These are phyloP conservation scores for Jackrogersella minutella DNA, from an alignment of 495 filamentous ascomycete species.

Conservation along the genomic window DNA sequence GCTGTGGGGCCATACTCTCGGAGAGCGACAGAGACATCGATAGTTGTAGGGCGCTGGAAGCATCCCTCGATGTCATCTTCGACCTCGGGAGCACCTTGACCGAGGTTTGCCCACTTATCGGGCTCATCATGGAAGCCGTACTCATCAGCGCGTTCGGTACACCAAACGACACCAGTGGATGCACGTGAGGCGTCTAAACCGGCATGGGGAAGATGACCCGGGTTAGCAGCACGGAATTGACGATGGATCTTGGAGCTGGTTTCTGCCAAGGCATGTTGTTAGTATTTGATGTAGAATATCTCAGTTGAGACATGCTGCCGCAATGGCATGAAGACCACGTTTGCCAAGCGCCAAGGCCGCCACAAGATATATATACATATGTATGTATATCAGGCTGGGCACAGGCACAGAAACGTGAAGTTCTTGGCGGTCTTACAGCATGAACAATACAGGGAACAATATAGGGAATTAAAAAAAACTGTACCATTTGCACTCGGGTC, in stretches of 20 bases:
- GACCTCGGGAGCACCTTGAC: constrained; percentile 93
- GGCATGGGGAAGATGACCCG: constrained; percentile 87
- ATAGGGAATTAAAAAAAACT: constrained; percentile 21
- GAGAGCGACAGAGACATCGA: constrained; percentile 77
- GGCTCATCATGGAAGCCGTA: constrained; percentile 85
- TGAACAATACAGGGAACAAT: constrained; percentile 16
- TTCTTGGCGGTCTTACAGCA: constrained; percentile 35
- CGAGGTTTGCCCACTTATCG: constrained; percentile 87
- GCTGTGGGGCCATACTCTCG: constrained; percentile 94
- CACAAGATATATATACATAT: constrained; percentile 27
- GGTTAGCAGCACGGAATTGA: constrained; percentile 85
- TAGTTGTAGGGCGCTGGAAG: constrained; percentile 82
- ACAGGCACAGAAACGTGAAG: constrained; percentile 5
- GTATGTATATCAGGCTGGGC: constrained; percentile 19
- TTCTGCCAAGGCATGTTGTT: constrained; percentile 59
- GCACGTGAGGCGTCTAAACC: constrained; percentile 86
- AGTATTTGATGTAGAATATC: constrained; percentile 32
- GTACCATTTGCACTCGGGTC: constrained; percentile 61
- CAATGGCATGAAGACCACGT: constrained; percentile 26
- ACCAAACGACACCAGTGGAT: constrained; percentile 86
- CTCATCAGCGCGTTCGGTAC: constrained; percentile 80
- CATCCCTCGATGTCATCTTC: constrained; percentile 91
- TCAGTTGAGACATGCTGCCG: constrained; percentile 29
- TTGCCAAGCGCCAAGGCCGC: constrained; percentile 47
- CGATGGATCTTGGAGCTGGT: constrained; percentile 80